Conservation (phyloP, 768 basidiomycete species). For the Ramaria rubella region DNA sequence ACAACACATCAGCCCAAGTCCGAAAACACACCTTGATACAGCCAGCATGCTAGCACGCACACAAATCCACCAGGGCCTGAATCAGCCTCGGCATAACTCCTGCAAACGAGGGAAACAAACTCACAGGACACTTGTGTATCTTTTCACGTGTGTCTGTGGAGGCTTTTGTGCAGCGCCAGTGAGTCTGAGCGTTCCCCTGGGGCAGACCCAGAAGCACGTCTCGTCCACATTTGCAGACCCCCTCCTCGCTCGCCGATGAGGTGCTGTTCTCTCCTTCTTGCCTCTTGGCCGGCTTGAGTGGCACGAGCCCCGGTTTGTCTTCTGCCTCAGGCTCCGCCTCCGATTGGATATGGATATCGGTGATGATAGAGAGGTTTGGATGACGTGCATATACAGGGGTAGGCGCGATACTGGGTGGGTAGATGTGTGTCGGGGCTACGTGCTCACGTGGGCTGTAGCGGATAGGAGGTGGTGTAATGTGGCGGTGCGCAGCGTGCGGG, state of each 20-base stretch:
- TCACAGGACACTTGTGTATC: conserved; percentile 40
- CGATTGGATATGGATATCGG: background rate
- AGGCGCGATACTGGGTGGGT: conserved; percentile 5
- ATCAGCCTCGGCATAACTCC: conserved; percentile 17
- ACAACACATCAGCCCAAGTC: conserved; percentile 13
- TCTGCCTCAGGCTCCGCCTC: too few species aligned
- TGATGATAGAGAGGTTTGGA: conserved; percentile 5
- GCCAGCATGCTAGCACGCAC: too few species aligned
- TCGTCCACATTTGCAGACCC: background rate
- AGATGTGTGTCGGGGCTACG: background rate
- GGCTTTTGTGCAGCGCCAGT: background rate
- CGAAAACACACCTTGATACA: too few species aligned
- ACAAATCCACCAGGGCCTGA: conserved; percentile 1
- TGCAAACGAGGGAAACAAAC: too few species aligned
- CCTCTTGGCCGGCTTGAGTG: conserved; percentile 1
- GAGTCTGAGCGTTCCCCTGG: background rate
- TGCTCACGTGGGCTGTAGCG: background rate
- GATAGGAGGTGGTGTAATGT: background rate
- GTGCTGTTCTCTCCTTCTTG: background rate
- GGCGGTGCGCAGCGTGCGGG: too few species aligned
- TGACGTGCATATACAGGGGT: conserved; percentile 7
- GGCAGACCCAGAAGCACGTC: background rate
- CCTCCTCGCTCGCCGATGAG: background rate
- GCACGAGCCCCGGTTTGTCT: too few species aligned
- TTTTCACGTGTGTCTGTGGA: conserved; percentile 32